Percentiles rank a stretch among this genome's conserved stretches.
phyloP scores from a whole-genome alignment of 108 stramenopile species.

The Nitzschia inconspicua region DNA sequence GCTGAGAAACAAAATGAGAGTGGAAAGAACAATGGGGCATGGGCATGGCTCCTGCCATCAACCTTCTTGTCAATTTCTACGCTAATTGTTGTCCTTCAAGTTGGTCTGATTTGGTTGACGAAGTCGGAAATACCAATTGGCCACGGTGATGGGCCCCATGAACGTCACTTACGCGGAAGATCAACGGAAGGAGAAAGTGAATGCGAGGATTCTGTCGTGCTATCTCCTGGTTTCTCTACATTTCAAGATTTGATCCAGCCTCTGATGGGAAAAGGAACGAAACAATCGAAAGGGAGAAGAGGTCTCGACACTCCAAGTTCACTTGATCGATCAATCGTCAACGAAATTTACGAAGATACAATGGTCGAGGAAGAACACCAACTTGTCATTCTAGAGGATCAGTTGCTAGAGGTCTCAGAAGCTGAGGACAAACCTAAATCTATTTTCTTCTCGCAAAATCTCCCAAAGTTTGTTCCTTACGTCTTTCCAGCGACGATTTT shows the following conservation, averaged over 20 bases:
- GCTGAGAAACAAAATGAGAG: neutral
- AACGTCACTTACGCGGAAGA: neutral
- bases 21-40: neutral
- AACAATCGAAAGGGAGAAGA: too few relatives aligned
- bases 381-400: slow-evolving; percentile 12
- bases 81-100: slow-evolving; percentile 10
- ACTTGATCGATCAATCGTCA: slow-evolving; percentile 5
- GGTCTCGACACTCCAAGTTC: too few relatives aligned
- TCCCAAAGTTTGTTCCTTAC: slow-evolving; percentile 21
- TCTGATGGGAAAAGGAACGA: too few relatives aligned
- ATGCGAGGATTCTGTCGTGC: too few relatives aligned
- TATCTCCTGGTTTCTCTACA: too few relatives aligned
- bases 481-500: slow-evolving; percentile 43
- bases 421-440: neutral
- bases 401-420: neutral
- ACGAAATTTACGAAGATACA: slow-evolving; percentile 14
- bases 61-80: slow-evolving; percentile 5
- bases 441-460: slow-evolving; percentile 10
- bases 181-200: neutral
- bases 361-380: neutral
- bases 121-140: too few relatives aligned
- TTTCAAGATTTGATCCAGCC: too few relatives aligned
- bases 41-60: neutral
- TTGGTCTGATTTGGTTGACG: neutral
- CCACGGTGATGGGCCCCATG: too few relatives aligned